These are phyloP conservation scores for Climacium dendroides DNA, from an alignment of 225 moss, liverwort and hornwort genomes.

Conservation along the genomic window DNA sequence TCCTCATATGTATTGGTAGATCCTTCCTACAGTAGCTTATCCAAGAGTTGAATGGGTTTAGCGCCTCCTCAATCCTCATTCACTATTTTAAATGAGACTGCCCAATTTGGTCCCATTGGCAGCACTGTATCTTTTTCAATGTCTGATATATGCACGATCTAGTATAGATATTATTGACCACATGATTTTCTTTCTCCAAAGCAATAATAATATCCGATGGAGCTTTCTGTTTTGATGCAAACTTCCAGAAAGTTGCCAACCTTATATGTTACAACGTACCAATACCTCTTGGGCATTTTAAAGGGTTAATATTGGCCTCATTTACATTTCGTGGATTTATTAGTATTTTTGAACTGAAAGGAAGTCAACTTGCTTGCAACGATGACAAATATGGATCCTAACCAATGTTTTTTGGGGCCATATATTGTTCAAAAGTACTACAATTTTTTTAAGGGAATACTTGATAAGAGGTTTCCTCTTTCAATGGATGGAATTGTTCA, in stretches of 20 bases:
- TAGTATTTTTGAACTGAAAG: not conserved
- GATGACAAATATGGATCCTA: not conserved
- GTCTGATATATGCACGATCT: not conserved
- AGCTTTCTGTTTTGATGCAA: not conserved
- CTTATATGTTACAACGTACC: not conserved
- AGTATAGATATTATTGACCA: not conserved
- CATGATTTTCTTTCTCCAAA: not conserved
- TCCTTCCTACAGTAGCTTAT: not conserved
- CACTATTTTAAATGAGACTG: not conserved
- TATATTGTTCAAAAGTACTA: not conserved
- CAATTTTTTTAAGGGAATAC: not conserved
- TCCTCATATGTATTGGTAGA: constrained; percentile 10
- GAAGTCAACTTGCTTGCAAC: not conserved
- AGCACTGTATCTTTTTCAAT: not conserved
- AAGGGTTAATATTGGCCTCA: not conserved
- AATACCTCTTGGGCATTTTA: no score
- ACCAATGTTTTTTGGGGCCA: not conserved
- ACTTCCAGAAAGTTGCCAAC: not conserved
- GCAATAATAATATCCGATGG: not conserved
- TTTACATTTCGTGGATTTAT: not conserved
- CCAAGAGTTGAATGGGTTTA: not conserved
- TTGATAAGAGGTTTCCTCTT: not conserved
- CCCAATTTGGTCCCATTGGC: not conserved
- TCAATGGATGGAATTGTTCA: not conserved
- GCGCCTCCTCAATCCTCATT: not conserved